phyloP scores from a whole-genome alignment of 306 rosid species.

The Casuarina glauca region DNA sequence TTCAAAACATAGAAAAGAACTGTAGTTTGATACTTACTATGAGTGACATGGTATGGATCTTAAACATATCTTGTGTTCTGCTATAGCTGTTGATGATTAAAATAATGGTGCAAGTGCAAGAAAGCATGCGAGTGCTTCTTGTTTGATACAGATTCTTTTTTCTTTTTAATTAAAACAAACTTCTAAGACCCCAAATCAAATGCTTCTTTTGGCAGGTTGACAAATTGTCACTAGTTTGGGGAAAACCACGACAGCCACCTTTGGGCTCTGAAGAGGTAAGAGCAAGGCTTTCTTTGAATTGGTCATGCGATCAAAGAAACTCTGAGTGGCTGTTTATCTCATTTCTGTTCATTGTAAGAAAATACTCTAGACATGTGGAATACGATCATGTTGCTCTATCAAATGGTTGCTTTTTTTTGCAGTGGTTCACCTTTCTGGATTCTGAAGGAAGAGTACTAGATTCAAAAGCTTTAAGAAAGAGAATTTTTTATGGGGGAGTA shows the following conservation, averaged over 20 bases:
- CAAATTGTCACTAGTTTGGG: conserved; percentile 73
- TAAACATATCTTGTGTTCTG: not conserved
- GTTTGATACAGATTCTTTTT: not conserved
- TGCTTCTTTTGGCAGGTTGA: conserved; percentile 56
- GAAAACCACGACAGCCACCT: conserved; percentile 86
- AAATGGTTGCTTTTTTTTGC: conserved; percentile 23
- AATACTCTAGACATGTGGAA: conserved; percentile 17
- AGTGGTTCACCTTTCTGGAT: conserved; percentile 89
- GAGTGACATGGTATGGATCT: not conserved
- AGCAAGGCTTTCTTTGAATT: conserved; percentile 19
- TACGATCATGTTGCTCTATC: conserved; percentile 25
- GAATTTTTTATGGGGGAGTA: conserved; percentile 96
- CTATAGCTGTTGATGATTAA: not conserved
- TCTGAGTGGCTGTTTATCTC: not conserved
- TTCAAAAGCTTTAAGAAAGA: conserved; percentile 73
- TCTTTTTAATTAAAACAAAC: not conserved
- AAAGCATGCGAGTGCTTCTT: not conserved
- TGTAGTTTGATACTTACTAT: not conserved
- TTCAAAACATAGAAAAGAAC: not conserved
- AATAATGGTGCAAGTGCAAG: not conserved
- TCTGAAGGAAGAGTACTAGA: conserved; percentile 82
- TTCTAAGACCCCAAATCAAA: not conserved
- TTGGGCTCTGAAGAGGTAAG: conserved; percentile 82
- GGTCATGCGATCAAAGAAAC: not conserved
- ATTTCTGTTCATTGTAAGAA: not conserved